phyloP scores from a whole-genome alignment of 768 basidiomycete genomes.

The Steccherinum ochraceum region DNA sequence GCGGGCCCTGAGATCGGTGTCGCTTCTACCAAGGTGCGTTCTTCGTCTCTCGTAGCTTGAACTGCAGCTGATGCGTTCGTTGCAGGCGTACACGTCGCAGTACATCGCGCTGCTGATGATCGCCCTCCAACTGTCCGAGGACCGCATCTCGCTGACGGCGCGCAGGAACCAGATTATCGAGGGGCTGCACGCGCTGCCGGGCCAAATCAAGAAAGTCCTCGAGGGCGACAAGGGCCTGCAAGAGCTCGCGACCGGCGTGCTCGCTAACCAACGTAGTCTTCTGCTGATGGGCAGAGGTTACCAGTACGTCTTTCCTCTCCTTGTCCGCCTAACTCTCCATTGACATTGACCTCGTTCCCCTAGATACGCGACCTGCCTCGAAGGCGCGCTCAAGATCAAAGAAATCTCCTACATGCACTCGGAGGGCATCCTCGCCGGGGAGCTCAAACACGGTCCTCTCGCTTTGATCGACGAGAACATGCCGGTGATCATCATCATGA shows the following conservation, averaged over 20 bases:
- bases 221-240: slow-evolving; percentile 71
- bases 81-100: slow-evolving; percentile 94
- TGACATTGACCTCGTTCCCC: not conserved
- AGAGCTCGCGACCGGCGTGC: slow-evolving; percentile 74
- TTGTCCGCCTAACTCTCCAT: not conserved
- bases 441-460: slow-evolving; percentile 97
- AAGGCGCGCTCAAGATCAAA: slow-evolving; percentile 99
- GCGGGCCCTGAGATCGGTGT: slow-evolving; percentile 99
- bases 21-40: slow-evolving; percentile 86
- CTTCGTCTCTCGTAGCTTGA: not conserved
- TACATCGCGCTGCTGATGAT: slow-evolving; percentile 98
- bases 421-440: slow-evolving; percentile 92
- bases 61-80: slow-evolving; percentile 2
- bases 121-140: slow-evolving; percentile 96
- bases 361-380: slow-evolving; percentile 92
- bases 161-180: slow-evolving; percentile 92
- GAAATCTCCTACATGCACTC: slow-evolving; percentile 94
- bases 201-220: slow-evolving; percentile 83
- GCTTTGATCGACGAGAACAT: slow-evolving; percentile 98
- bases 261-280: slow-evolving; percentile 75
- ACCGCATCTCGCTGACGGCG: slow-evolving; percentile 87
- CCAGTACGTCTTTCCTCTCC: slow-evolving; percentile 51
- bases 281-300: slow-evolving; percentile 98
- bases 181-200: slow-evolving; percentile 85
- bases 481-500: slow-evolving; percentile 99